Base-by-base conservation (phyloP, 345 rosid species). In the Citrus sinensis region DNA sequence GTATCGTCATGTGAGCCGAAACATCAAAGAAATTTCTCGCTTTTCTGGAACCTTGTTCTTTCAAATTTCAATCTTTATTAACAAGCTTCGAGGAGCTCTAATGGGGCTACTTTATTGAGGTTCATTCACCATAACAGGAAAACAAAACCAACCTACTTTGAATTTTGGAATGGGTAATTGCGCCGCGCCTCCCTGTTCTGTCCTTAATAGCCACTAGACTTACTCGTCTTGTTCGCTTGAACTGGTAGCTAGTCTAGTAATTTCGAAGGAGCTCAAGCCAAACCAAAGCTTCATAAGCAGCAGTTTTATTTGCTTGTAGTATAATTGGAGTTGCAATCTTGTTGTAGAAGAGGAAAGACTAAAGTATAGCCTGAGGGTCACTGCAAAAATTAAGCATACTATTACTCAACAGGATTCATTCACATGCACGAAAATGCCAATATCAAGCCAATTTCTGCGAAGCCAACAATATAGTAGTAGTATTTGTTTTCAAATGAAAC, bases 21-120 rank as follows among this genome's bases (percentile, higher is more conserved):
- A 59, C 56, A 77, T 56, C 80, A 37, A 10, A 39, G 80, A 77
- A 77, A 17, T 77, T 77, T 68, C 80, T 68, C 35, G 25, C 13
- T 5, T 77, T 58, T 77, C 17, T 68, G 80, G 67, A 56, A 58
- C 55, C 59, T 68, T 77, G 6, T 77, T 37, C 29, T 56, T 65
- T 49, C 46, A 30, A 8, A 20, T 35, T 35, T 35, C 46, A 66
- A 66, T 54, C 22, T 54, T 54, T 19, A 17, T 24, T 37, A 19
- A 30, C 46, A 58, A 73, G 20, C 35, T 56, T 73, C 13, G 34
- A 58, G 35, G 60, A 42, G 42, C 27, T 40, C 27, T 54, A 54
- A 54, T 17, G 22, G 58, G 82, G 39, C 80, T 13, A 11, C 16
- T 73, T 40, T 34, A 39, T 14, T 35, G 34, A 37, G 67, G 24